Base-by-base conservation (phyloP, 2,329 filamentous ascomycete genomes). In the Verticillium tricorpus region DNA sequence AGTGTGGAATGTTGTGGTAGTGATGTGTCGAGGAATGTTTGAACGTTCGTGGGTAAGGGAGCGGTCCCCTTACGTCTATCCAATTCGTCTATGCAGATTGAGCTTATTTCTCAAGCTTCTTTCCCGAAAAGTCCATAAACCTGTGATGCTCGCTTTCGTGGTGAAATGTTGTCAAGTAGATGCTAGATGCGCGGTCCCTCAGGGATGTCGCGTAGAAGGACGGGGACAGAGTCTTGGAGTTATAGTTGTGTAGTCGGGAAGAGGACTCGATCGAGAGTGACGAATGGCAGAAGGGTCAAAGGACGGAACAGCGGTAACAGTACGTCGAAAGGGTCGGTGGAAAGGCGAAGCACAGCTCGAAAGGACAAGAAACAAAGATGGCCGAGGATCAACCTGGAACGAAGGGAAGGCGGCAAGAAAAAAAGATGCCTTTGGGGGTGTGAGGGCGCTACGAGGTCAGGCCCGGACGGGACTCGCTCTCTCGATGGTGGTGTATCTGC, bases 301-400 rank as follows among this genome's bases (percentile, higher is more conserved):
- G 56, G 57, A 59, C 59, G 57, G 25, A 56, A 15, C 50, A 58
- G 40, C 19, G 59, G 5, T 15, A 28, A 61, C 57, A 60, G 28
- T 28, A 52, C 31, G 52, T 60, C 58, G 58, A 62, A 45, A 63
- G 56, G 39, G 35, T 57, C 9, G 56, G 40, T 57, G 59, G 50
- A 58, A 60, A 64, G 63, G 19, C 40, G 61, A 64, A 64, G 63
- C 63, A 64, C 63, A 64, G 63, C 63, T 64, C 60, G 58, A 50
- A 22, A 22, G 19, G 40, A 50, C 19, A 70, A 71, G 66, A 67
- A 70, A 70, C 63, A 64, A 80, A 78, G 69, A 72, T 65, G 74
- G 78, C 81, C 82, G 74, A 85, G 82, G 82, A 77, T 85, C 83
- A 85, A 85, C 83, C 83, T 81, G 80, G 79, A 78, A 78, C 74